Conservation (phyloP, 257 asterid genomes). For the Salvia splendens region DNA sequence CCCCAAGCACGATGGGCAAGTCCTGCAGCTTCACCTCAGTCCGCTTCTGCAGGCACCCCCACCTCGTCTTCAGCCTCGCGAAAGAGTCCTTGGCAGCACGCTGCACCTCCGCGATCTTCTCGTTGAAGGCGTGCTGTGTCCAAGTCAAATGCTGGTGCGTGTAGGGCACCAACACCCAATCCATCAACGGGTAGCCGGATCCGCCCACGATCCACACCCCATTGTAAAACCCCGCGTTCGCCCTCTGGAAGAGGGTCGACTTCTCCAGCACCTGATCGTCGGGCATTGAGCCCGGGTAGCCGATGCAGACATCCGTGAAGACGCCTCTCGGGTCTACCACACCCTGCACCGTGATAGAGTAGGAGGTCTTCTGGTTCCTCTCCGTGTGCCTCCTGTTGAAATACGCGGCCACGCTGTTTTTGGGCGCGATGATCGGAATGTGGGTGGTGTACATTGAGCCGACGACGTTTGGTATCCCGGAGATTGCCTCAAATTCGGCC, state of each 20-base stretch:
- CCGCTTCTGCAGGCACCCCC: conserved; percentile 50
- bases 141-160: conserved; percentile 51
- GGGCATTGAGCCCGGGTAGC: conserved; percentile 54
- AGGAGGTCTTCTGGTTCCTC: conserved; percentile 45
- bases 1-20: conserved; percentile 49
- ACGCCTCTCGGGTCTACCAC: conserved; percentile 45
- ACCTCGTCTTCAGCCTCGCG: conserved; percentile 40
- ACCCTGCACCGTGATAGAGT: conserved; percentile 48
- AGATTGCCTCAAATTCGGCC: conserved; percentile 36
- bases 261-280: conserved; percentile 52
- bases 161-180: conserved; percentile 52
- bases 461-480: conserved; percentile 46
- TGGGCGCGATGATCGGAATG: conserved; percentile 44
- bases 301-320: conserved; percentile 48
- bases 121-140: conserved; percentile 52
- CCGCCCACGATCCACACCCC: conserved; percentile 51
- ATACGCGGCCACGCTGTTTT: conserved; percentile 40
- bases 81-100: conserved; percentile 36
- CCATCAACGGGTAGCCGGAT: conserved; percentile 43
- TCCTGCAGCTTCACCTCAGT: conserved; percentile 54
- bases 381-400: conserved; percentile 47
- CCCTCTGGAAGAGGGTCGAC: conserved; percentile 48
- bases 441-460: conserved; percentile 55
- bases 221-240: conserved; percentile 45
- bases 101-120: conserved; percentile 45